These are phyloP conservation scores for Monosporascus ibericus DNA, from an alignment of 2,329 filamentous ascomycete genomes.

Conservation along the genomic window DNA sequence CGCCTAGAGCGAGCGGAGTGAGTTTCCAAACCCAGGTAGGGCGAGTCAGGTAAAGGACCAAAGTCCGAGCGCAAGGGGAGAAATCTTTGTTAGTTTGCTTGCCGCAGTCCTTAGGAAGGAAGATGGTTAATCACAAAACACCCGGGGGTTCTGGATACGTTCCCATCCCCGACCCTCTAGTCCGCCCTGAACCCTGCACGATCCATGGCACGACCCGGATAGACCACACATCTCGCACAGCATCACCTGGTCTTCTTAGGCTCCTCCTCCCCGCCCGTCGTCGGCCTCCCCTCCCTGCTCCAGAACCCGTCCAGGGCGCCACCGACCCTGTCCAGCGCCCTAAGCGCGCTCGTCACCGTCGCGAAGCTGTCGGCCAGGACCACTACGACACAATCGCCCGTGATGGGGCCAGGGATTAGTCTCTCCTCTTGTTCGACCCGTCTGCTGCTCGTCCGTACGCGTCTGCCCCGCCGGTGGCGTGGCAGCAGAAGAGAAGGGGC, in stretches of 20 bases:
- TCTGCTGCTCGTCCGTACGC: not conserved
- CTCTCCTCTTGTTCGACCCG: not conserved
- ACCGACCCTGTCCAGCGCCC: slow-evolving; percentile 18
- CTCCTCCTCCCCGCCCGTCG: slow-evolving; percentile 4
- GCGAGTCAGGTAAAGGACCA: no score
- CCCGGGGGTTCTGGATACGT: no score
- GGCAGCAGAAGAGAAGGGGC: not conserved
- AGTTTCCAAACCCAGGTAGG: no score
- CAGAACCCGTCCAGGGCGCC: slow-evolving; percentile 13
- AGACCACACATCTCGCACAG: not conserved
- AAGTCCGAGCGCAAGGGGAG: no score
- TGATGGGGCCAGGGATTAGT: no score
- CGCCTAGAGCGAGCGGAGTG: no score
- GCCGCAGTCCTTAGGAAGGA: no score
- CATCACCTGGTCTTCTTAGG: slow-evolving; percentile 18
- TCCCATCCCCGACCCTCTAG: no score
- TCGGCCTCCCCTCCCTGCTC: not conserved
- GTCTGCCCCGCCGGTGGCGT: not conserved
- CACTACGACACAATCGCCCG: slow-evolving; percentile 10
- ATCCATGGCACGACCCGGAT: not conserved
- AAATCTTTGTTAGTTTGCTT: no score
- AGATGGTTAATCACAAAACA: no score
- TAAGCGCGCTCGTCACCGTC: slow-evolving; percentile 18
- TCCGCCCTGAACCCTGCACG: not conserved
- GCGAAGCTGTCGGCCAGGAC: slow-evolving; percentile 20